phyloP scores from a whole-genome alignment of 306 rosid species.

The Cicer judaicum region DNA sequence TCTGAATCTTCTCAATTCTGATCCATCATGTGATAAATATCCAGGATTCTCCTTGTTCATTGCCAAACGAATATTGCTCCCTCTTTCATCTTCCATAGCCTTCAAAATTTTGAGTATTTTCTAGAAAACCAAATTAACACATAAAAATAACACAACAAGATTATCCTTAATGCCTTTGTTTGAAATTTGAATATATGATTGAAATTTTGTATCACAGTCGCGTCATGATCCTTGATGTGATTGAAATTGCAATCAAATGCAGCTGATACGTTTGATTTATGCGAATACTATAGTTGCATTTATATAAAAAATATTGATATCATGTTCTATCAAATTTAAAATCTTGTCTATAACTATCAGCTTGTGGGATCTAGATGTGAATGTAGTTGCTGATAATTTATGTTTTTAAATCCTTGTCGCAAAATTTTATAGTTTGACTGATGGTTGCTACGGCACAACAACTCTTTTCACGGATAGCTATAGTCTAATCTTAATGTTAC shows the following conservation, averaged over 20 bases:
- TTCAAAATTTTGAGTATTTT: slow-evolving; percentile 7
- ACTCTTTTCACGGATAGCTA: neutral
- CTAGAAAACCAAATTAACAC: too few species aligned
- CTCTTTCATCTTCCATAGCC: slow-evolving; percentile 65
- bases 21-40: slow-evolving; percentile 42
- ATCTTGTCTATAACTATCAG: neutral
- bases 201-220: too few species aligned
- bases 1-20: slow-evolving; percentile 55
- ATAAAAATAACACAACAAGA: slow-evolving; percentile 7
- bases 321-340: too few species aligned
- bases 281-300: too few species aligned
- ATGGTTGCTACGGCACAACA: neutral
- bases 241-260: too few species aligned
- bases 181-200: too few species aligned
- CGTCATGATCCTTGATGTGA: too few species aligned
- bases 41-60: slow-evolving; percentile 2
- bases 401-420: neutral
- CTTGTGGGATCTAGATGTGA: neutral
- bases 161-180: neutral
- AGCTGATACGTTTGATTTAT: too few species aligned
- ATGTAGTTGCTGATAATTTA: slow-evolving; percentile 15
- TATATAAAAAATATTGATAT: too few species aligned
- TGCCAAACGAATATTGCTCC: neutral
- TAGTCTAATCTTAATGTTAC: neutral
- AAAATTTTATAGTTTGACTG: neutral